Evolutionary conservation across 371 early-diverging fungal genomes (phyloP), one percentile per base, ranked within the genome.

Genomic region (Apophysomyces variabilis): DNA sequence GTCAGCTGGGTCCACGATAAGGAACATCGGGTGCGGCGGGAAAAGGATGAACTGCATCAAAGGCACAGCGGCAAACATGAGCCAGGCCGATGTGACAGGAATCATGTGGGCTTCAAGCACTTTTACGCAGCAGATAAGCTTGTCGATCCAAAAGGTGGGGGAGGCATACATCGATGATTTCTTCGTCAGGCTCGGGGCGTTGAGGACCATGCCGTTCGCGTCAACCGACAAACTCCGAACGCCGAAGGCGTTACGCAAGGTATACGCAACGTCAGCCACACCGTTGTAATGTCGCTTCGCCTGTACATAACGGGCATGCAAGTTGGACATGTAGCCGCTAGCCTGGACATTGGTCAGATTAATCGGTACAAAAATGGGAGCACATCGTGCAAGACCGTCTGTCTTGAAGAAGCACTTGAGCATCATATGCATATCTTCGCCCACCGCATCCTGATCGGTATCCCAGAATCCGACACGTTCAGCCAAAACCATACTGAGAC

Each of bases 341-440:
- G 73, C 87, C 67, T 89, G 85, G 16, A 91, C 87, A 73, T 90
- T 89, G 70, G 86, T 86, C 37, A 80, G 72, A 36, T 88, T 89
- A 57, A 88, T 86, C 36, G 90, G 92, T 7, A 88, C 86, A 69
- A 76, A 89, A 68, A 91, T 87, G 38, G 89, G 80, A 36, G 78
- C 79, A 59, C 82, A 79, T 50, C 80, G 80, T 16, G 86, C 80
- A 16, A 70, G 68, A 4, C 88, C 89, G 61, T 80, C 70, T 37
- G 90, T 89, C 62, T 80, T 77, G 68, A 87, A 89, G 72, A 87
- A 89, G 68, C 86, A 88, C 74, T 90, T 89, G 57, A 91, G 76
- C 78, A 78, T 82, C 91, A 90, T 89, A 74, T 89, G 90, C 84
- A 90, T 79, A 76, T 90, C 90, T 73, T 91, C 90, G 37, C 90